Evolutionary conservation across 805 yeast species (phyloP).

Genomic region (Pichia thaimueangensis): DNA sequence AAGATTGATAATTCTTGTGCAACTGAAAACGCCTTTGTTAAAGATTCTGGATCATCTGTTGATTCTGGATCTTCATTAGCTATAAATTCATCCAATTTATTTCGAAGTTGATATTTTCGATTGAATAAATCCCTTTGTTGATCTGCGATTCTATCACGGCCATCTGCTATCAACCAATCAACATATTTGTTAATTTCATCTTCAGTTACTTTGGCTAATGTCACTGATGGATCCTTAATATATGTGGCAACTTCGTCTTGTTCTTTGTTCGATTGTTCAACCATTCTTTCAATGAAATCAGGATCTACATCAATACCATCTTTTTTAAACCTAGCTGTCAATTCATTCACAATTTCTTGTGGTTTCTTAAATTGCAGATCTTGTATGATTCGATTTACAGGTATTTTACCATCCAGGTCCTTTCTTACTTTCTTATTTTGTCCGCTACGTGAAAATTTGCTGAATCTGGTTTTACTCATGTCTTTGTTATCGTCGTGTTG

Average conservation of each 20-base stretch:
- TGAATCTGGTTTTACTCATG: too few relatives aligned
- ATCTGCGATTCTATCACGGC: constrained; percentile 13
- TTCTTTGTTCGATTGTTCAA: constrained; percentile 21
- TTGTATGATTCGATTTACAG: constrained; percentile 1
- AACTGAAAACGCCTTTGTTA: constrained; percentile 20
- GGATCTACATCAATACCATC: constrained; percentile 28
- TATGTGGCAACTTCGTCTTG: constrained; percentile 14
- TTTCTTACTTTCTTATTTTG: too few relatives aligned
- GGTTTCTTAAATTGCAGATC: constrained; percentile 20
- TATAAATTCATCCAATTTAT: constrained; percentile 13
- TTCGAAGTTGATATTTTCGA: constrained; percentile 12
- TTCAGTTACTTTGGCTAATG: constrained; percentile 14
- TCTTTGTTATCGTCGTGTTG: too few relatives aligned
- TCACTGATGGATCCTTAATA: constrained; percentile 12
- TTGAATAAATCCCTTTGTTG: constrained; percentile 10
- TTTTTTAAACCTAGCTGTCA: constrained; percentile 18
- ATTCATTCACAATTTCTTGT: constrained; percentile 22
- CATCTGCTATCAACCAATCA: constrained; percentile 26
- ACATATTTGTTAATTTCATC: constrained; percentile 20
- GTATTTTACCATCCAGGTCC: too few relatives aligned
- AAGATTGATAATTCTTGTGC: constrained; percentile 19
- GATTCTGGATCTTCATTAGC: background rate
- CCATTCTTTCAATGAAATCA: constrained; percentile 24
- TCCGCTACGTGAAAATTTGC: too few relatives aligned
- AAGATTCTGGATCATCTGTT: constrained; percentile 17